Base-by-base conservation (phyloP, 176 grass and related monocot species). In the Avena insularis region DNA sequence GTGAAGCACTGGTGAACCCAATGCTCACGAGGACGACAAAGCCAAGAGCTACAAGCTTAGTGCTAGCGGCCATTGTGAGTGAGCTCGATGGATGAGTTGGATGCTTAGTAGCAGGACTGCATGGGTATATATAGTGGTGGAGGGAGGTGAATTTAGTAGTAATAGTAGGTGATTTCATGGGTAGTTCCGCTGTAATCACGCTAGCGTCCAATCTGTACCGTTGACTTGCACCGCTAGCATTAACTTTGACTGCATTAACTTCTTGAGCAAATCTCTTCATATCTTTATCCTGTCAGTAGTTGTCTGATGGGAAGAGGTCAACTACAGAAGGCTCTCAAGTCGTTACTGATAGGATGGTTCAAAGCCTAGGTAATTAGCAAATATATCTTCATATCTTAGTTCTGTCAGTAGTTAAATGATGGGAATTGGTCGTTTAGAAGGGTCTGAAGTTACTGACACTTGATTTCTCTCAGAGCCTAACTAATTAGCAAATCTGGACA, bases 11-110 rank as follows among this genome's bases (percentile, higher is more conserved):
- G 23, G 61, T 29, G 61, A 64, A 27, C 8, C 61, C 61, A 64
- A 83, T 71, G 50, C 65, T 83, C 29, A 83, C 2, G 49, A 71
- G 49, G 65, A 83, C 64, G 25, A 83, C 55, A n/a, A 83, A 71
- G 2, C 49, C 65, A 17, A 83, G 81, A 35, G 81, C 50, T 10
- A 16, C 49, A 19, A 71, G 20, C 48, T n/a, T 86, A 27, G 31
- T 66, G 31, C 29, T 29, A 13, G 61, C 73, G 43, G 47, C 86
- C 86, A 87, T 86, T 49, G n/a, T 78, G 11, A 64, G 2, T 65
- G 70, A 82, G 75, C 57, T 74, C 53, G 6, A 2, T 75, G 14
- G 12, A 64, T 54, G 46, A 20, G 43, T 3, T 56, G 33, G 43
- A 38, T 40, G 20, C 14, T 66, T 14, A 16, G 27, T 5, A 4